These are phyloP conservation scores for Lasiodiplodia theobromae DNA, from an alignment of 2,329 filamentous ascomycete species.

Conservation along the genomic window DNA sequence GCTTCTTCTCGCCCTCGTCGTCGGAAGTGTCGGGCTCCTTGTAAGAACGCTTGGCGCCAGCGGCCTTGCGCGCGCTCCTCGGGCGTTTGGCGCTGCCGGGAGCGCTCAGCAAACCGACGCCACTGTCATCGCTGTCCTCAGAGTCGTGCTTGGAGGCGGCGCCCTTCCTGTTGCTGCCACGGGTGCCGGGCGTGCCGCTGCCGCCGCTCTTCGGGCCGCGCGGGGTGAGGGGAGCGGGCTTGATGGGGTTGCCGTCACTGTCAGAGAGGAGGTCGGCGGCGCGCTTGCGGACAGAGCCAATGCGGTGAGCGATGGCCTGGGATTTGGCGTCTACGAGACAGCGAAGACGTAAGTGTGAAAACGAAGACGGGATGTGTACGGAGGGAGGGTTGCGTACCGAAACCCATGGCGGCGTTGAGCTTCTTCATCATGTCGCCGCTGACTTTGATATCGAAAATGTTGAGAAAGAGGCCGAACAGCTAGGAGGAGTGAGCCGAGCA, in stretches of 20 bases:
- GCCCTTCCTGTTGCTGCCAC: neutral
- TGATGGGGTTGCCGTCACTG: neutral
- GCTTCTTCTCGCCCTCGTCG: neutral
- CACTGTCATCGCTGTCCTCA: neutral
- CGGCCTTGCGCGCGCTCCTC: neutral
- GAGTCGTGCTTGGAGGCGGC: neutral
- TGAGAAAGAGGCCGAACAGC: constrained; percentile 16
- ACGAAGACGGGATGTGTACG: neutral
- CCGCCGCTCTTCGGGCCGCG: neutral
- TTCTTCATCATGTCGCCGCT: neutral
- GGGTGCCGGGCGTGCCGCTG: neutral
- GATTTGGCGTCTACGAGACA: constrained; percentile 2
- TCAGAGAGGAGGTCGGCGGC: neutral
- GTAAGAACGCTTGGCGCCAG: constrained; percentile 7
- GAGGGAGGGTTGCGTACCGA: neutral
- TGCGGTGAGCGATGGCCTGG: constrained; percentile 3
- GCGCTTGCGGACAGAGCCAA: constrained; percentile 10
- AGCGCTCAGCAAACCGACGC: neutral
- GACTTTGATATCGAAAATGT: constrained; percentile 6
- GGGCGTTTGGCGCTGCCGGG: neutral
- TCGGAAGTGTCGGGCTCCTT: neutral
- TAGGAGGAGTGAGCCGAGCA: neutral
- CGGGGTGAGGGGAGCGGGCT: neutral
- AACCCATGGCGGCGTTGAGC: constrained; percentile 18
- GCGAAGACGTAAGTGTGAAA: neutral